Conservation (phyloP, 2,329 filamentous ascomycete species). For the Aspergillus sp. region DNA sequence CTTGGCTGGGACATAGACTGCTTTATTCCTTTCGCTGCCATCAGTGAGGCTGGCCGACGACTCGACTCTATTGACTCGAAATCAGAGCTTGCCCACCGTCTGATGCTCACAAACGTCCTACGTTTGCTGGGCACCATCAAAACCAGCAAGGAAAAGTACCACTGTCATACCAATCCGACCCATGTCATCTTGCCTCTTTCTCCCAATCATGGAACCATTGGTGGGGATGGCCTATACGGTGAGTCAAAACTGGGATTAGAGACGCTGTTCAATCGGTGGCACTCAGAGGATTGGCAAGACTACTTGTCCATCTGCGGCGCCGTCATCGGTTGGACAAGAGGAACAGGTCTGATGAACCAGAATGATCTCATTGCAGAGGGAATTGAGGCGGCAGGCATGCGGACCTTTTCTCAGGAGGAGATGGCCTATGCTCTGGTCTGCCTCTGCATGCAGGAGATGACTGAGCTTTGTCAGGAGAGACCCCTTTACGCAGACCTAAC, state of each 20-base stretch:
- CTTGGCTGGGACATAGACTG: not conserved
- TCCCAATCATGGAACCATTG: slow-evolving; percentile 9
- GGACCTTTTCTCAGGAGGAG: slow-evolving; percentile 2
- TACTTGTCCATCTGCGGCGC: slow-evolving; percentile 9
- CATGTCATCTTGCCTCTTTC: slow-evolving; percentile 6
- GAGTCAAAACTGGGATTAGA: slow-evolving; percentile 9
- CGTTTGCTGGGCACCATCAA: not conserved
- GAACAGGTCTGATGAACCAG: slow-evolving; percentile 3
- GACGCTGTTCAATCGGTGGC: not conserved
- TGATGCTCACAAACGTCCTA: slow-evolving; percentile 6
- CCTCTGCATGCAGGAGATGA: not conserved
- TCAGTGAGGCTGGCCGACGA: not conserved
- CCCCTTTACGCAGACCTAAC: slow-evolving; percentile 3
- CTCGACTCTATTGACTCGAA: not conserved
- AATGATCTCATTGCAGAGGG: slow-evolving; percentile 7
- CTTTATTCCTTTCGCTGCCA: slow-evolving; percentile 6
- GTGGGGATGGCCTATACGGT: slow-evolving; percentile 8
- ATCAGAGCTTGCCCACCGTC: slow-evolving; percentile 1
- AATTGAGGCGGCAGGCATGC: not conserved
- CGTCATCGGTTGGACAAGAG: slow-evolving; percentile 6
- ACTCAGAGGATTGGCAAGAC: slow-evolving; percentile 3
- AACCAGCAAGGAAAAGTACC: not conserved
- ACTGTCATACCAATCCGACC: not conserved
- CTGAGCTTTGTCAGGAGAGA: not conserved
- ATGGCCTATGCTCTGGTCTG: slow-evolving; percentile 3